Evolutionary conservation across 2,329 filamentous ascomycete species (phyloP), one percentile per base, ranked within the genome.

Genomic region (Hypoxylon sp.): DNA sequence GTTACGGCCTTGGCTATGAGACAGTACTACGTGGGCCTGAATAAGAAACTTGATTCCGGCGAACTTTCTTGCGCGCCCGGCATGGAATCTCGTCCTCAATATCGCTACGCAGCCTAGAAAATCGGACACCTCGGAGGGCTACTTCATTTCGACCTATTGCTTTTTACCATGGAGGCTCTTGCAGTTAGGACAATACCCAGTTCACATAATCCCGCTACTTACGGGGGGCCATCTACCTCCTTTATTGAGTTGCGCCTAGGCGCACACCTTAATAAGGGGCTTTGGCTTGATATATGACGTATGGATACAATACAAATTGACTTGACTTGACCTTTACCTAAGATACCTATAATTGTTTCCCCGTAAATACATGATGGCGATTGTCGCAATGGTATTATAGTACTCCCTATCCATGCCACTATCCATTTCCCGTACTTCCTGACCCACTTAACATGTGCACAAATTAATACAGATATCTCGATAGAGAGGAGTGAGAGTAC

Each of bases 21-120:
- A 11, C 52, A 66, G 5, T 63, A 66, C 23, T 69, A 60, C 17
- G 49, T 17, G 14, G n/a, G 50, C 1, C 28, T 69, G 11, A 69
- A 69, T 30, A 66, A 50, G 55, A 69, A 63, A 25, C 28, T 69
- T 5, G 66, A 69, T 25, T 60, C 62, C 9, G 63, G 66, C 2
- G 59, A 69, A 48, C 30, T 69, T 5, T 14, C 41, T 5, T 23
- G 32, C 23, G 17, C 76, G 70, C 14, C 77, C 68, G 1, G 77
- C 72, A 28, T 68, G 78, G 3, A 70, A 76, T 4, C 72, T 72
- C 21, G 76, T 72, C 5, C 78, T 71, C 76, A 78, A 90, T 78
- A 91, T 90, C 78, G 91, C 90, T 79, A 91, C 91, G 73, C 85
- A 88, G 41, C 87, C 87, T 1, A 84, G 90, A 23, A 41, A 48